These are phyloP conservation scores for Goffeauzyma gilvescens DNA, from an alignment of 768 basidiomycete species.

Conservation along the genomic window DNA sequence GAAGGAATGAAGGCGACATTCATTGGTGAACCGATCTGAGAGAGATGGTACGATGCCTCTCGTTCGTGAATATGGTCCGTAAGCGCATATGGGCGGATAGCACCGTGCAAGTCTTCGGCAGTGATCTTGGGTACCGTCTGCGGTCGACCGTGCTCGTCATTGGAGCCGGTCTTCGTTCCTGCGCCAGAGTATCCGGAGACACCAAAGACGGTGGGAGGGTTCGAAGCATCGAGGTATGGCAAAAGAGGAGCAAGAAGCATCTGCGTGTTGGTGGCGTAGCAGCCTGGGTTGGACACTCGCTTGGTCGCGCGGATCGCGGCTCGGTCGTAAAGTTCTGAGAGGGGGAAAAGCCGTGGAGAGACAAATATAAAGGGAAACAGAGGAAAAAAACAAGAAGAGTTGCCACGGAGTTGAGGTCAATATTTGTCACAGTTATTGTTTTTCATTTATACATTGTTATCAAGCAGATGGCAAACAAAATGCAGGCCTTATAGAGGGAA, in stretches of 20 bases:
- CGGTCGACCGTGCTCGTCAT: slow-evolving; percentile 48
- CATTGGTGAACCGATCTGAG: slow-evolving; percentile 31
- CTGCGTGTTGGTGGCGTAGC: slow-evolving; percentile 85
- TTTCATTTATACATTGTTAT: no score
- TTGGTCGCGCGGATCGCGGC: slow-evolving; percentile 47
- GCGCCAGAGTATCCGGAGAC: slow-evolving; percentile 90
- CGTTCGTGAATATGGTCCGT: slow-evolving; percentile 99
- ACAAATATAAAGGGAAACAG: slow-evolving; percentile 27
- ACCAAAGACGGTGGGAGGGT: slow-evolving; percentile 71
- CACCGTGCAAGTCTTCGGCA: slow-evolving; percentile 53
- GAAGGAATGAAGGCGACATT: slow-evolving; percentile 68
- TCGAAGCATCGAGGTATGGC: slow-evolving; percentile 42
- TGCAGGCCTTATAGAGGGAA: no score
- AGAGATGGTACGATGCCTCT: slow-evolving; percentile 72
- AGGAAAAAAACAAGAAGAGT: slow-evolving; percentile 11
- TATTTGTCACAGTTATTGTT: no score
- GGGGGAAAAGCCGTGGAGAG: slow-evolving; percentile 6
- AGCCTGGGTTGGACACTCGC: slow-evolving; percentile 90
- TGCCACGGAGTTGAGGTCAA: no score
- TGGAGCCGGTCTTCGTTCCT: slow-evolving; percentile 52
- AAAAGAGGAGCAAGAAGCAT: slow-evolving; percentile 78
- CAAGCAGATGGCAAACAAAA: no score
- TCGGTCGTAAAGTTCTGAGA: slow-evolving; percentile 74
- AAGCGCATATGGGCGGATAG: slow-evolving; percentile 64
- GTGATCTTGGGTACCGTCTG: slow-evolving; percentile 64